Conservation (phyloP, 257 asterid genomes). For the Solanum gandarillasii region DNA sequence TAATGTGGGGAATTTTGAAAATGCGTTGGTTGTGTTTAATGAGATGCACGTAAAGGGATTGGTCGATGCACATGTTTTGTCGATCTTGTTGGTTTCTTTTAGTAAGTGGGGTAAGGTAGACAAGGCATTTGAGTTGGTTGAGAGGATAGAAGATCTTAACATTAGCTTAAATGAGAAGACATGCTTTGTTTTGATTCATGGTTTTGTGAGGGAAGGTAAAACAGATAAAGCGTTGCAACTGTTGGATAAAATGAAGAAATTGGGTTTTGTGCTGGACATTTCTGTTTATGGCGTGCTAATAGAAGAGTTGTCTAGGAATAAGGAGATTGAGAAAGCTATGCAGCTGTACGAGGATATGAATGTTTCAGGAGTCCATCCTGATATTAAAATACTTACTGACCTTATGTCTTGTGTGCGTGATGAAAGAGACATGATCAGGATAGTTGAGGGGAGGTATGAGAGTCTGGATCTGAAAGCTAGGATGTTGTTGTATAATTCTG, state of each 20-base stretch:
- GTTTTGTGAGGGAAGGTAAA: slow-evolving; percentile 53
- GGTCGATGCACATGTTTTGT: slow-evolving; percentile 64
- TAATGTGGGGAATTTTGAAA: slow-evolving; percentile 46
- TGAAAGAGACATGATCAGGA: slow-evolving; percentile 35
- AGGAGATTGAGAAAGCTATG: slow-evolving; percentile 42
- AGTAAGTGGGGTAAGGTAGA: slow-evolving; percentile 68
- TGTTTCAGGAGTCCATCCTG: slow-evolving; percentile 48
- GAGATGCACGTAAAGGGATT: slow-evolving; percentile 49
- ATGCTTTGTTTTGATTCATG: slow-evolving; percentile 55
- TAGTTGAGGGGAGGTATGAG: slow-evolving; percentile 33
- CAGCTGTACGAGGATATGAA: slow-evolving; percentile 43
- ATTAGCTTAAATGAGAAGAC: slow-evolving; percentile 65
- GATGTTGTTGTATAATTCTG: slow-evolving; percentile 30
- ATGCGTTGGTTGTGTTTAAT: slow-evolving; percentile 50
- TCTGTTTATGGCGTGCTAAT: slow-evolving; percentile 60
- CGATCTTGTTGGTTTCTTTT: slow-evolving; percentile 50
- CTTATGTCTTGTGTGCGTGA: slow-evolving; percentile 34
- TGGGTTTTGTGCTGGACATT: slow-evolving; percentile 46
- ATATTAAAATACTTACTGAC: slow-evolving; percentile 39
- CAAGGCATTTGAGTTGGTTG: slow-evolving; percentile 58
- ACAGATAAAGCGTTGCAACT: slow-evolving; percentile 61
- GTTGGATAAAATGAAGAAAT: slow-evolving; percentile 44
- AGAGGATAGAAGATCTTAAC: slow-evolving; percentile 46
- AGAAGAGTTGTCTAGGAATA: slow-evolving; percentile 46
- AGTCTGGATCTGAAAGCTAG: slow-evolving; percentile 31